Conservation (phyloP, 2,329 filamentous ascomycete species). For the Trichophyton equinum region DNA sequence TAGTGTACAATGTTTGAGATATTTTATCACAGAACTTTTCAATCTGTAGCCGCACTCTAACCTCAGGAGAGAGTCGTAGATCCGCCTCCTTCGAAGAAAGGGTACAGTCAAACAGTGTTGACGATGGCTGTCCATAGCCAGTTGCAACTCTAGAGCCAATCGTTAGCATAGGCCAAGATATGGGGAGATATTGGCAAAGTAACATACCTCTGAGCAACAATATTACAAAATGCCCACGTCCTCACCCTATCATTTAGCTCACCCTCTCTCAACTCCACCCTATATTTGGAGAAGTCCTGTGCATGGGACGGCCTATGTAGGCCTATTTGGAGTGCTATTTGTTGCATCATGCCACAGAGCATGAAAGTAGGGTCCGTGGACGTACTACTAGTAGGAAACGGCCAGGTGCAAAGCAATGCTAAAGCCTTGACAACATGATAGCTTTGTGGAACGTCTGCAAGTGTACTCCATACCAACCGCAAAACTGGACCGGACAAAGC, state of each 20-base stretch:
- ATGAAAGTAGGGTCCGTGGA: constrained; percentile 54
- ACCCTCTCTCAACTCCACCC: constrained; percentile 45
- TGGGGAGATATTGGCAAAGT: background rate
- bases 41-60: constrained; percentile 42
- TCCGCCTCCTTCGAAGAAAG: constrained; percentile 34
- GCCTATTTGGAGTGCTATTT: constrained; percentile 55
- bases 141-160: constrained; percentile 44
- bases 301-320: constrained; percentile 52
- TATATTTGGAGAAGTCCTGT: constrained; percentile 42
- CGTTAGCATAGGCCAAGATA: background rate
- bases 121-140: constrained; percentile 55
- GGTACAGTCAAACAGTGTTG: constrained; percentile 49
- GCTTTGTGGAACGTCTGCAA: constrained; percentile 49
- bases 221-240: constrained; percentile 57
- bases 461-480: constrained; percentile 48
- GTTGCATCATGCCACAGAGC: constrained; percentile 54
- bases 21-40: constrained; percentile 49
- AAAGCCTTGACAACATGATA: constrained; percentile 54
- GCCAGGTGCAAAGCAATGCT: constrained; percentile 53
- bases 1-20: constrained; percentile 45
- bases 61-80: constrained; percentile 40
- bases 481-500: constrained; percentile 42
- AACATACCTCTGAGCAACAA: constrained; percentile 51
- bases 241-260: constrained; percentile 52
- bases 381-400: constrained; percentile 50